These are phyloP conservation scores for Periglandula ipomoeae DNA, from an alignment of 2,329 filamentous ascomycete genomes.

Conservation along the genomic window DNA sequence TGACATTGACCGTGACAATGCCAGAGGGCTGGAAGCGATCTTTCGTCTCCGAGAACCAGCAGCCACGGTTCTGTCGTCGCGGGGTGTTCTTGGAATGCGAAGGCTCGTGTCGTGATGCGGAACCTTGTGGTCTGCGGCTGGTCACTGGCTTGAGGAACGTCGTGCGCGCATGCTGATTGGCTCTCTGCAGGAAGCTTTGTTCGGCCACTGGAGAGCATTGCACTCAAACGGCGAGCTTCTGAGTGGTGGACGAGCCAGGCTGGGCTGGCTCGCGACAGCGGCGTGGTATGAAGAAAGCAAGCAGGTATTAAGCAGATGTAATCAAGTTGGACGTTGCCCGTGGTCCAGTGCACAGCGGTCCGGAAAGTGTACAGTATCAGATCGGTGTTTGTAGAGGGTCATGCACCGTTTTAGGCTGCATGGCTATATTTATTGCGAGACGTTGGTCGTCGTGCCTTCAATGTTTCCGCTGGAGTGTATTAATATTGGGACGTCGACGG, in stretches of 20 bases:
- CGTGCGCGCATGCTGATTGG: conserved; percentile 7
- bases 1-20: background rate
- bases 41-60: background rate
- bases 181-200: background rate
- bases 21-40: background rate
- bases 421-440: background rate
- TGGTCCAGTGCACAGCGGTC: background rate
- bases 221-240: too few relatives aligned
- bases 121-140: conserved; percentile 1
- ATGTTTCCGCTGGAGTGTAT: too few relatives aligned
- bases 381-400: background rate
- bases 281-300: too few relatives aligned
- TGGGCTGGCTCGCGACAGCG: too few relatives aligned
- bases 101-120: conserved; percentile 6
- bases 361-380: too few relatives aligned
- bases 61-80: background rate
- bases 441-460: background rate
- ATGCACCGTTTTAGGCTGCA: background rate
- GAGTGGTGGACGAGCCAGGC: background rate
- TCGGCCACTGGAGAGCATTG: too few relatives aligned
- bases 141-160: conserved; percentile 4
- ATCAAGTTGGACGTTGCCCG: background rate
- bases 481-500: too few relatives aligned
- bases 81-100: conserved; percentile 3
- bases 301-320: too few relatives aligned